These are phyloP conservation scores for Rubroboletus pulcherrimus DNA, from an alignment of 768 basidiomycete species.

Conservation along the genomic window DNA sequence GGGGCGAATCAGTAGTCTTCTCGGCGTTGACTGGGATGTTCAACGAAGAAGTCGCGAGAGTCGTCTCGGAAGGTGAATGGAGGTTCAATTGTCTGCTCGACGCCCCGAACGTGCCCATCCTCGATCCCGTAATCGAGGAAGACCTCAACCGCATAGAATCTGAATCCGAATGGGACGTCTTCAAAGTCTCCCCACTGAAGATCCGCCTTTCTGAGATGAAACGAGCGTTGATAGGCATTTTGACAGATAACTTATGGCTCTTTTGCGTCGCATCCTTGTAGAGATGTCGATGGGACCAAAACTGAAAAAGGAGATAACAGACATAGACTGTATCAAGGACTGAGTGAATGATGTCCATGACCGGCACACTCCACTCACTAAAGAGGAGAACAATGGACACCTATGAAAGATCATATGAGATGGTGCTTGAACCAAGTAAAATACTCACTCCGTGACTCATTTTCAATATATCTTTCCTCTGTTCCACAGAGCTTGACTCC, in stretches of 20 bases:
- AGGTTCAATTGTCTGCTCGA: conserved; percentile 10
- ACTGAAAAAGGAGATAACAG: conserved; percentile 50
- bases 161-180: conserved; percentile 19
- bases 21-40: conserved; percentile 4
- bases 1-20: conserved; percentile 6
- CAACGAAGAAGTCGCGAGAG: conserved; percentile 15
- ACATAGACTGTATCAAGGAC: conserved; percentile 41
- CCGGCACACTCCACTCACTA: conserved; percentile 33
- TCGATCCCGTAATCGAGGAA: conserved; percentile 13
- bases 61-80: conserved; percentile 28
- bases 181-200: conserved; percentile 24
- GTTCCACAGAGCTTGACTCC: conserved; percentile 24
- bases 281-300: conserved; percentile 53
- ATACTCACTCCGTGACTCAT: conserved; percentile 51
- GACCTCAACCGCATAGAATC: conserved; percentile 15
- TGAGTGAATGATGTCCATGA: neutral
- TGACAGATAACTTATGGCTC: conserved; percentile 37
- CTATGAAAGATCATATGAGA: conserved; percentile 22
- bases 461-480: conserved; percentile 40
- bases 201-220: conserved; percentile 25
- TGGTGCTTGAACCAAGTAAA: neutral
- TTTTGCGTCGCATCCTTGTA: conserved; percentile 48
- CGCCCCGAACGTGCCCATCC: neutral
- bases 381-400: conserved; percentile 52
- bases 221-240: conserved; percentile 29